Percentiles rank a stretch among this genome's conserved stretches.
These are phyloP conservation scores for Fagopyrum tataricum DNA, from an alignment of 148 eudicot genomes.

Conservation along the genomic window DNA sequence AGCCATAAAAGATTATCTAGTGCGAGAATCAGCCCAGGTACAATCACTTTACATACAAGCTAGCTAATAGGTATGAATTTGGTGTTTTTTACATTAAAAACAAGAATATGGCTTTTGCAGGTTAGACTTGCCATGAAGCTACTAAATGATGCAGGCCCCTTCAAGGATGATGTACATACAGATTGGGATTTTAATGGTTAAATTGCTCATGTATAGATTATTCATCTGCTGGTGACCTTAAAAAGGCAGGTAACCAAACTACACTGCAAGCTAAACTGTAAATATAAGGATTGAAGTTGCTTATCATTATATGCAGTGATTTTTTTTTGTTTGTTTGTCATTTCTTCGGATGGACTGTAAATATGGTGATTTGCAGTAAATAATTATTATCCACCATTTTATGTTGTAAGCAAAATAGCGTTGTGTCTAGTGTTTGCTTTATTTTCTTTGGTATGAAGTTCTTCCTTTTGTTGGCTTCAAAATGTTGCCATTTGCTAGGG, in stretches of 20 bases:
- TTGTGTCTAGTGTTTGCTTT: no score
- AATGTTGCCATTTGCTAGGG: no score
- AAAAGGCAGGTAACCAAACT: background rate
- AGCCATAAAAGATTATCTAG: slow-evolving; percentile 60
- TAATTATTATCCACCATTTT: background rate
- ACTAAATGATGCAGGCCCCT: slow-evolving; percentile 6
- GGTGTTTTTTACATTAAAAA: background rate
- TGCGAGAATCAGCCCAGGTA: slow-evolving; percentile 84
- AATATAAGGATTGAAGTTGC: background rate
- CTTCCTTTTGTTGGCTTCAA: no score
- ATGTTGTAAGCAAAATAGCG: no score
- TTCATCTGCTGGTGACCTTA: background rate
- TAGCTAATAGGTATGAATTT: background rate
- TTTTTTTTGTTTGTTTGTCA: background rate
- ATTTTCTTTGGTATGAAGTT: no score
- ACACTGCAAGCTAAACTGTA: background rate
- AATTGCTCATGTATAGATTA: background rate
- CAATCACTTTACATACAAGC: background rate
- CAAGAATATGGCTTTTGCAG: background rate
- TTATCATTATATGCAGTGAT: background rate
- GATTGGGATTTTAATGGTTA: slow-evolving; percentile 4
- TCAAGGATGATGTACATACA: background rate
- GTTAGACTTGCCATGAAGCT: slow-evolving; percentile 9
- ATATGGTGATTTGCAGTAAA: background rate
- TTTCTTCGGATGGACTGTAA: background rate